Conservation (phyloP, 371 early-diverging fungal genomes). For the Mucor lusitanicus region DNA sequence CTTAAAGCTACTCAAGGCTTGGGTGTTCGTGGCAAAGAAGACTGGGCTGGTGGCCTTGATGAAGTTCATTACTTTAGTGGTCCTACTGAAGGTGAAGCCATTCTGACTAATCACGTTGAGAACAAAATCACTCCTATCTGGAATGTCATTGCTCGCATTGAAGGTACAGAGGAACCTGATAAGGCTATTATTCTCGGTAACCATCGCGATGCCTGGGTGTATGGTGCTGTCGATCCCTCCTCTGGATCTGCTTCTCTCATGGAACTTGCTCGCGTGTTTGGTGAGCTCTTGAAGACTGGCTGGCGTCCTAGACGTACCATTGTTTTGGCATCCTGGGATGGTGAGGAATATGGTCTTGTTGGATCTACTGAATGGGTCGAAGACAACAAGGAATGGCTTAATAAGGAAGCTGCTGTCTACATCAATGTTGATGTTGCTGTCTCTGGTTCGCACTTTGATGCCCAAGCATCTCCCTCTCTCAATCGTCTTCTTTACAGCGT, state of each 20-base stretch:
- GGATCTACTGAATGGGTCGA: conserved; percentile 80
- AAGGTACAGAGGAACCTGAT: conserved; percentile 62
- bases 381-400: conserved; percentile 58
- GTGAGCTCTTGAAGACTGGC: conserved; percentile 55
- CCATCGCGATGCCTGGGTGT: conserved; percentile 75
- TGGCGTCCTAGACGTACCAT: conserved; percentile 74
- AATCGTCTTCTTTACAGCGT: conserved; percentile 55
- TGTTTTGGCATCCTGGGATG: conserved; percentile 73
- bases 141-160: conserved; percentile 67
- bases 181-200: conserved; percentile 48
- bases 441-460: conserved; percentile 49
- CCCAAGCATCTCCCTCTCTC: conserved; percentile 58
- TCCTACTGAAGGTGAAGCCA: conserved; percentile 57
- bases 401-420: too few species aligned
- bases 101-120: conserved; percentile 57
- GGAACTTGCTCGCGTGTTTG: conserved; percentile 59
- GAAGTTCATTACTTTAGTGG: conserved; percentile 57
- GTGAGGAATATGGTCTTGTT: conserved; percentile 65
- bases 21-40: conserved; percentile 38
- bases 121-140: conserved; percentile 64
- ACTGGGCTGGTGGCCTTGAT: conserved; percentile 58
- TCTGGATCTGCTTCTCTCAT: conserved; percentile 66
- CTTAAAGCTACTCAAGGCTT: conserved; percentile 53
- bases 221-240: conserved; percentile 68
- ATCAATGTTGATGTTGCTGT: conserved; percentile 63